Percentiles rank a stretch among this genome's conserved stretches.
Evolutionary conservation across 2,329 filamentous ascomycete species (phyloP).

Genomic region (Chaetomium sp.): DNA sequence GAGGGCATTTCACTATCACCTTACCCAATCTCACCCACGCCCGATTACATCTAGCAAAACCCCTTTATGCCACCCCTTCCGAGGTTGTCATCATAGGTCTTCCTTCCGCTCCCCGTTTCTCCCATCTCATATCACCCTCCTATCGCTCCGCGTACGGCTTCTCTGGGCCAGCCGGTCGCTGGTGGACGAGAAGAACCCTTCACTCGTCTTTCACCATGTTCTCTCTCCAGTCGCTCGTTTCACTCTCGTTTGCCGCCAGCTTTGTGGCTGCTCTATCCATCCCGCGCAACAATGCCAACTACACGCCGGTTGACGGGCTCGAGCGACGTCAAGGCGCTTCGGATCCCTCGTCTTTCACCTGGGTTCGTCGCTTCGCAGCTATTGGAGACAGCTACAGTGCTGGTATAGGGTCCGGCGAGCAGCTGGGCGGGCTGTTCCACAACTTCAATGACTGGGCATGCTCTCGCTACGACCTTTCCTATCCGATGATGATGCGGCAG

Average conservation of each 20-base stretch:
- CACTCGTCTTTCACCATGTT: slow-evolving; percentile 2
- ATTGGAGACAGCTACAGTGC: slow-evolving; percentile 12
- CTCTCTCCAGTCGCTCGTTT: slow-evolving; percentile 7
- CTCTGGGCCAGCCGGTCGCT: neutral
- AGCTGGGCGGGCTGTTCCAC: slow-evolving; percentile 10
- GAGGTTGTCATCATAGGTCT: neutral
- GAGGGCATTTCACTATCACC: neutral
- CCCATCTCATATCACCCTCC: neutral
- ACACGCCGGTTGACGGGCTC: neutral
- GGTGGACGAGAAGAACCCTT: neutral
- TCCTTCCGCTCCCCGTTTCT: neutral
- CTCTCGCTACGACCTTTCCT: slow-evolving; percentile 8
- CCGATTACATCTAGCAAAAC: neutral
- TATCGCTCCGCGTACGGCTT: neutral
- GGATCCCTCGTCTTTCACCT: slow-evolving; percentile 2
- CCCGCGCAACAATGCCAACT: slow-evolving; percentile 14
- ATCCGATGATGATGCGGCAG: slow-evolving; percentile 13
- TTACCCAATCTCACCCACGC: neutral
- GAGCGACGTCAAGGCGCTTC: neutral
- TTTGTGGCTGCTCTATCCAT: neutral
- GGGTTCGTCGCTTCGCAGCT: slow-evolving; percentile 9
- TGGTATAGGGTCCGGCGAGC: slow-evolving; percentile 8
- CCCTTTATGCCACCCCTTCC: neutral
- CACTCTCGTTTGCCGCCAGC: neutral
- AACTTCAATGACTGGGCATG: slow-evolving; percentile 14